These are phyloP conservation scores for Rhinocladiella similis DNA, from an alignment of 2,329 filamentous ascomycete species.

Conservation along the genomic window DNA sequence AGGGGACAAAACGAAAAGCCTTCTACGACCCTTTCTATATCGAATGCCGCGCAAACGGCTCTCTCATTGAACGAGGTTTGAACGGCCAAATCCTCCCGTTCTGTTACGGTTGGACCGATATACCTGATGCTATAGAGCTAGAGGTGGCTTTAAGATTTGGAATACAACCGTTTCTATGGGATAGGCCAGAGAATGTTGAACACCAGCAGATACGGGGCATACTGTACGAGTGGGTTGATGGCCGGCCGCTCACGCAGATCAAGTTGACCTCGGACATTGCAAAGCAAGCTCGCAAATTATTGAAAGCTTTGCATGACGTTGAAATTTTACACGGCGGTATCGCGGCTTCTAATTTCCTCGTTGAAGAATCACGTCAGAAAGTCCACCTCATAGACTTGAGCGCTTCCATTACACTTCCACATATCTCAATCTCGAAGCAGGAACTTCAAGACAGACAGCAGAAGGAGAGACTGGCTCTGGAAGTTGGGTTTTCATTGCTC, in stretches of 20 bases:
- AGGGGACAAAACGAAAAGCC: neutral
- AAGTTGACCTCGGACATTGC: slow-evolving; percentile 2
- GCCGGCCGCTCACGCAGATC: neutral
- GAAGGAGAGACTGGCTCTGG: neutral
- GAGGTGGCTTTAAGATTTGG: neutral
- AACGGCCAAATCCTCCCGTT: slow-evolving; percentile 3
- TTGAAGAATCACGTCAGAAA: neutral
- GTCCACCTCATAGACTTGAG: slow-evolving; percentile 12
- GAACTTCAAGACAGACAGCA: slow-evolving; percentile 5
- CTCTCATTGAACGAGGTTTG: slow-evolving; percentile 6
- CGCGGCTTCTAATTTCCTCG: slow-evolving; percentile 5
- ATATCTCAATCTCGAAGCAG: slow-evolving; percentile 4
- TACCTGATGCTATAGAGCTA: neutral
- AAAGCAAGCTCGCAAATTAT: neutral
- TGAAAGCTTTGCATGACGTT: slow-evolving; percentile 1
- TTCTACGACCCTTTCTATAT: slow-evolving; percentile 16
- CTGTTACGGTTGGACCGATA: slow-evolving; percentile 10
- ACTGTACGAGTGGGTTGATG: slow-evolving; percentile 7
- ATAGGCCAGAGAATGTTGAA: neutral
- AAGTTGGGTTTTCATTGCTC: slow-evolving; percentile 6
- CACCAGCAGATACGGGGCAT: slow-evolving; percentile 3
- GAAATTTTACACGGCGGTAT: neutral
- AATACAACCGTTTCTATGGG: slow-evolving; percentile 3
- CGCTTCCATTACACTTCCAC: slow-evolving; percentile 9
- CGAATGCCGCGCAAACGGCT: slow-evolving; percentile 12